Base-by-base conservation (phyloP, 768 basidiomycete species). In the Termitomyces sp. region DNA sequence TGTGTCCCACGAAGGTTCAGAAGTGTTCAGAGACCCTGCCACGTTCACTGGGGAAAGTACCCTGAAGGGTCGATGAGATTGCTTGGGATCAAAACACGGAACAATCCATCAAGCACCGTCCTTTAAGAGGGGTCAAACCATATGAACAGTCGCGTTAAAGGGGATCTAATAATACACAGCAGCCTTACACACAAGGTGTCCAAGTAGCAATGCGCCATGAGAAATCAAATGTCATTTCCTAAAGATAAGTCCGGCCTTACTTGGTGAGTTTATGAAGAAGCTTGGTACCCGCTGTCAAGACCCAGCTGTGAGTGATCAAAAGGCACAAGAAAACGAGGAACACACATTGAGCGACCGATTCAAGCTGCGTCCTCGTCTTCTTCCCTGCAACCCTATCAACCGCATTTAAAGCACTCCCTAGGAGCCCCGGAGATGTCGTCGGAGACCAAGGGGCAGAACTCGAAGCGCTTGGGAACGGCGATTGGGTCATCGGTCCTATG, bases 351-450 rank as follows among this genome's bases (percentile, higher is more conserved):
- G 81, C 75, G 44, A 85, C 68, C 44, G 69, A 73, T 60, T 84
- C 82, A 42, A 86, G 57, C 62, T 80, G 82, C 35, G 68, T 66
- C 41, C 79, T 68, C 43, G 76, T 77, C 54, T 76, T 77, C 61
- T 71, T 73, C 3, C 85, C 83, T 17, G 81, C 81, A 31, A 85
- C 67, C 56, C 74, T 79, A 64, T 84, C 84, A 19, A 87, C 73
- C n/a, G 77, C 73, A 58, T 67, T 75, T 61, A 76, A 62, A 42
- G 83, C 83, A 61, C 70, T 70, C 30, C 70, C 75, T 33, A 78
- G 59, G 9, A 78, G 68, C 50, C 65, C 66, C 28, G 68, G 42
- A 53, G 68, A 64, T 19, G 73, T 64, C 23, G 66, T 53, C 5
- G 71, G 67, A 62, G 70, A 68, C 50, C 55, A 62, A 44, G 67